Evolutionary conservation across 2,329 filamentous ascomycete species (phyloP), one percentile per base, ranked within the genome.

Genomic region (Neonectria magnoliae): DNA sequence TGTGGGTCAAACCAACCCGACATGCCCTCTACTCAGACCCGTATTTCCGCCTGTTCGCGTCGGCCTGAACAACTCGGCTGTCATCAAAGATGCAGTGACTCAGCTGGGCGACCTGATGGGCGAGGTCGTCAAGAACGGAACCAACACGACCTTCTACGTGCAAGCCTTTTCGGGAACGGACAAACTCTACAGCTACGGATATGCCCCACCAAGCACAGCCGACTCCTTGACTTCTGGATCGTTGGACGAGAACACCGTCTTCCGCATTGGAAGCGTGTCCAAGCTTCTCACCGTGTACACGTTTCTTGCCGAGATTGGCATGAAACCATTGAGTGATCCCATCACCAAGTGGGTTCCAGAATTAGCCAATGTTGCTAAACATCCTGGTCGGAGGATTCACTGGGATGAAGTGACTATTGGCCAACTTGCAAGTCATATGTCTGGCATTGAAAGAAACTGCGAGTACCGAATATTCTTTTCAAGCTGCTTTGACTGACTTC

Each of bases 331-430:
- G 55, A 63, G 66, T 38, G 66, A 73, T 33, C 68, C 72, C 1
- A 60, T 76, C 38, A 70, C 71, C 1, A 68, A 68, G 42, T 73
- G 62, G 47, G 36, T 76, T 14, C 73, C 72, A 1, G 74, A 76
- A 47, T 62, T 75, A 10, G 67, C 57, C 10, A 45, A 48, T 9
- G 57, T 41, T 9, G 31, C n/a, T 2, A 58, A 56, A 9, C 14
- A 41, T 14, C 16, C 42, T 10, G 27, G 51, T 9, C 44, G 57
- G 7, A 50, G 29, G 9, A 25, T 65, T 0, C 41, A 64, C 7
- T 73, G 70, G 68, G 56, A 62, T 13, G 63, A 73, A 9, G 44
- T 75, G 2, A 74, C 73, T 0, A 53, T 76, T 11, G 72, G 70
- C 0, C 65, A 66, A 11, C 62, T 76, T 8, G 68, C 69, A 5